phyloP scores from a whole-genome alignment of 176 grass and related monocot genomes.

The Raddia guianensis region DNA sequence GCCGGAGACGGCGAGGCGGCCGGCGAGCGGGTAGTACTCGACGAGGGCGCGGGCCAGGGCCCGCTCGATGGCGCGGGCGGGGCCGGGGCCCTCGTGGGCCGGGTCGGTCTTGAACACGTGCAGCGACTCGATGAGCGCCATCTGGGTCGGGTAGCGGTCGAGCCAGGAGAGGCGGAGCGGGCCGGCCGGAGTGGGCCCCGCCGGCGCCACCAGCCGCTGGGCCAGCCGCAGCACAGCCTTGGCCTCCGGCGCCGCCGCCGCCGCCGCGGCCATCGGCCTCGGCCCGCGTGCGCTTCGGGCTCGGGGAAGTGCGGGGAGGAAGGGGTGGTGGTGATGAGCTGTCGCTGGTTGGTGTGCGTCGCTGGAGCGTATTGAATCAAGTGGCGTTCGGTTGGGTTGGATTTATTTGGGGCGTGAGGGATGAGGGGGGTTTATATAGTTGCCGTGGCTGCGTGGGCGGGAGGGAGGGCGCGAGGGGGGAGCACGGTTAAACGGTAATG shows the following conservation, averaged over 20 bases:
- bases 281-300: too few species aligned
- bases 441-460: neutral
- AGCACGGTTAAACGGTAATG: too few species aligned
- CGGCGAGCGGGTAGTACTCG: conserved; percentile 81
- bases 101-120: conserved; percentile 81
- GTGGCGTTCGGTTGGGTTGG: neutral
- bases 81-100: conserved; percentile 15
- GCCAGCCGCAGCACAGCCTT: conserved; percentile 58
- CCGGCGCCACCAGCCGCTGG: conserved; percentile 67
- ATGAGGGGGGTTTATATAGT: conserved; percentile 26
- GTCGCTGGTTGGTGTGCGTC: neutral
- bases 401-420: neutral
- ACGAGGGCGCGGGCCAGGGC: conserved; percentile 71
- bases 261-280: conserved; percentile 23
- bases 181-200: conserved; percentile 52
- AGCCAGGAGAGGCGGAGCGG: conserved; percentile 84
- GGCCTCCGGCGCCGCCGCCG: conserved; percentile 21
- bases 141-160: conserved; percentile 94
- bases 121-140: conserved; percentile 94
- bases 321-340: conserved; percentile 27
- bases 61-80: conserved; percentile 40
- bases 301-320: too few species aligned
- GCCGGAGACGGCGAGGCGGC: conserved; percentile 50
- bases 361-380: conserved; percentile 1
- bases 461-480: too few species aligned